Base-by-base conservation (phyloP, 345 rosid species). In the Euphorbia tirucalli region DNA sequence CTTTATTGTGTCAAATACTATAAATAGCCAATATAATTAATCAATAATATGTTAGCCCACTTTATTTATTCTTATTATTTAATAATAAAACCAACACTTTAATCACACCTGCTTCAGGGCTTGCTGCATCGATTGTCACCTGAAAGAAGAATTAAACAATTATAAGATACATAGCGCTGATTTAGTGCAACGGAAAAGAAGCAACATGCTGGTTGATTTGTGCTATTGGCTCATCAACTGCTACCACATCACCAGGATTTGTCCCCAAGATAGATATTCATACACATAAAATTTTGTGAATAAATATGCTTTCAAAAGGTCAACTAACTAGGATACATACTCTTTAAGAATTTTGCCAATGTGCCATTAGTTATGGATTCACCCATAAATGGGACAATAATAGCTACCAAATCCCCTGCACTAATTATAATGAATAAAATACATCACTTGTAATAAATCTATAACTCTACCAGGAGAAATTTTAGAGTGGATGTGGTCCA, bases 231-330 rank as follows among this genome's bases (percentile, higher is more conserved):
- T 95, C 98, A 65, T 95, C 99, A 55, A 73, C 87, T 81, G 82
- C 93, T 5, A 95, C 99, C 31, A 87, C 81, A 48, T 95, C 99
- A 72, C 99, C 99, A 80, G 98, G 96, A 58, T 89, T 97, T 95
- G 86, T 75, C 18, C 82, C 16, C 70, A 60, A 78, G 58, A 39
- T 18, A 68, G 18, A 67, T 27, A 82, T 22, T 58, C 65, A 73
- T 27, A 59, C 32, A 28, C 59, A 68, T 30, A 13, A 14, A 50
- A 35, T 8, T 68, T 58, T 5, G 11, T 65, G 49, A 56, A 16
- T 13, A 57, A 35, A 15, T 19, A 32, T n/a, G 10, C 39, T 44
- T 19, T 5, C 55, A 16, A 43, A 56, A 37, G 41, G 18, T 10
- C 48, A 61, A 61, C 24, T 70, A 28, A n/a, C 32, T 32, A 63